Base-by-base conservation (phyloP, 306 rosid species). In the Vigna nakashimae region DNA sequence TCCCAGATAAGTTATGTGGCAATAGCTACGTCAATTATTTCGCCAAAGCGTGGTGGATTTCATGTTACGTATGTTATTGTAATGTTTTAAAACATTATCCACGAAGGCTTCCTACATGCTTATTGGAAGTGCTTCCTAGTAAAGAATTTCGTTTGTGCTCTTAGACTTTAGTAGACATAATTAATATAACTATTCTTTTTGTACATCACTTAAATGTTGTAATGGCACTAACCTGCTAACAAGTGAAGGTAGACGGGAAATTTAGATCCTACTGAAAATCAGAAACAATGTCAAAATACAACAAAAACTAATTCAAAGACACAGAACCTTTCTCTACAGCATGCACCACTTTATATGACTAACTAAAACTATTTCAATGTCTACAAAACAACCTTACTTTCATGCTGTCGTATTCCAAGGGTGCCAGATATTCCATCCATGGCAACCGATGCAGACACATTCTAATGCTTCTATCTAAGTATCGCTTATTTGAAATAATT, bases 401-500 rank as follows among this genome's bases (percentile, higher is more conserved):
- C 65, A 82, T 78, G 77, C 51, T 74, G 73, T 64, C 22, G 72
- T 55, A 63, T 11, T 71, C 59, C 71, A 73, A 48, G 28, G 70
- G 69, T 52, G 71, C 42, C 42, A 74, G 58, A 62, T 36, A 67
- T 75, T 68, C 69, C 77, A 72, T 72, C 72, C 76, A 73, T 45
- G 50, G 40, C 68, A 73, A 67, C 73, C 69, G 2, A 64, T 69
- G 72, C 17, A 83, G 80, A 72, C 12, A 76, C 80, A 74, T 74
- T 79, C 55, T 63, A 74, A 9, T 69, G 59, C 75, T 58, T 58
- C 64, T 3, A 46, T 69, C 57, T 58, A 8, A 56, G 65, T 51
- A 52, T 80, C 49, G 34, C 74, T 74, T 79, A 79, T 83, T 83
- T 63, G 65, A 74, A 78, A 74, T 74, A 32, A 79, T 51, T 64